A percentile compares a stretch with the other conserved stretches of the same genome.
phyloP scores from a whole-genome alignment of 345 rosid genomes.

The Cardamine chenopodiifolia region DNA sequence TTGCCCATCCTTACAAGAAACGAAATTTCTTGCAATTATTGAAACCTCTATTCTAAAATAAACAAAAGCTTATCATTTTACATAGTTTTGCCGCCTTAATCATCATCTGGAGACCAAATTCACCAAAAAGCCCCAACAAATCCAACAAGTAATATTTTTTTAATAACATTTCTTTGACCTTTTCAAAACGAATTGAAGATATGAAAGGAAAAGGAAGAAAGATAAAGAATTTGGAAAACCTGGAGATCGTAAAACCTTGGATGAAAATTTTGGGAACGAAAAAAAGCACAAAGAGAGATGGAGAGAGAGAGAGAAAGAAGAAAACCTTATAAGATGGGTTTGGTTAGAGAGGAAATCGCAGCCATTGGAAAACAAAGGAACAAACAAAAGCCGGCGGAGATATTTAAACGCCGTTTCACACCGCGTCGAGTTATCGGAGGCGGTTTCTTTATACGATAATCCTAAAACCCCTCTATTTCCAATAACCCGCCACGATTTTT shows the following conservation, averaged over 20 bases:
- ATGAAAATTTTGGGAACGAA: neutral
- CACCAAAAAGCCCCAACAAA: slow-evolving; percentile 23
- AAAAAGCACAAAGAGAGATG: neutral
- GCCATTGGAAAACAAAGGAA: slow-evolving; percentile 35
- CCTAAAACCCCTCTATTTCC: slow-evolving; percentile 34
- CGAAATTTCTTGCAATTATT: neutral
- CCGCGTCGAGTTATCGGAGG: slow-evolving; percentile 37
- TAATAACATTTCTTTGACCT: neutral
- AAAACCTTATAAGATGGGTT: slow-evolving; percentile 35
- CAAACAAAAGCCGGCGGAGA: slow-evolving; percentile 36
- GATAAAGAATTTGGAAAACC: slow-evolving; percentile 15
- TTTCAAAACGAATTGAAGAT: neutral
- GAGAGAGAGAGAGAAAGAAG: neutral
- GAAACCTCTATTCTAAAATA: neutral
- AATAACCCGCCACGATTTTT: slow-evolving; percentile 11
- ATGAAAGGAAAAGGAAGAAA: neutral
- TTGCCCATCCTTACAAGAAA: neutral
- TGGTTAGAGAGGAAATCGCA: slow-evolving; percentile 30
- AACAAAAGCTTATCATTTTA: neutral
- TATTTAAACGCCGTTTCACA: slow-evolving; percentile 35
- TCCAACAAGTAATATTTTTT: neutral
- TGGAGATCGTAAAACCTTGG: neutral
- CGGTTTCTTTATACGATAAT: slow-evolving; percentile 16
- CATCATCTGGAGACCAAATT: slow-evolving; percentile 22
- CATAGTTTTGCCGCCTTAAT: neutral